phyloP scores from a whole-genome alignment of 306 rosid genomes.

The Cicer yamashitae region DNA sequence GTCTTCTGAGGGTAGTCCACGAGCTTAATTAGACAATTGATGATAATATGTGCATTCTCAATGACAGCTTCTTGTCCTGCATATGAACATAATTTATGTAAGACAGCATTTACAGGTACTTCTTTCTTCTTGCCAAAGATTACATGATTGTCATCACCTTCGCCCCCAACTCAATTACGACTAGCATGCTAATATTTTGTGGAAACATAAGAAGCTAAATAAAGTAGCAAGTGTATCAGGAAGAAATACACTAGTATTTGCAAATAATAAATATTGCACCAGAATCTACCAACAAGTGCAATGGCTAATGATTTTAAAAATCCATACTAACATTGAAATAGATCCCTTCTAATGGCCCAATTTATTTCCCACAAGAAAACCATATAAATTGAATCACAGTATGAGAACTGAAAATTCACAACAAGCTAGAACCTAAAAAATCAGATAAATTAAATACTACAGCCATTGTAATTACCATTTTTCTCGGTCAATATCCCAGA shows the following conservation, averaged over 20 bases:
- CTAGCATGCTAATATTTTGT: conserved; percentile 14
- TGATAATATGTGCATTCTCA: conserved; percentile 71
- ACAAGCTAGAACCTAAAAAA: conserved; percentile 10
- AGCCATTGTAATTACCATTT: conserved; percentile 62
- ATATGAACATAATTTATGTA: conserved; percentile 40
- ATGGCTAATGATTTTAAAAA: conserved; percentile 28
- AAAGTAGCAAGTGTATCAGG: conserved; percentile 10
- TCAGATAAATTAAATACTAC: conserved; percentile 29
- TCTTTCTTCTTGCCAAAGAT: conserved; percentile 18
- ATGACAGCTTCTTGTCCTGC: conserved; percentile 77
- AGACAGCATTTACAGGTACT: conserved; percentile 30
- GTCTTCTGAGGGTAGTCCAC: conserved; percentile 75
- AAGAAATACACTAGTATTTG: not conserved
- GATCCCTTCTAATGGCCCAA: conserved; percentile 1
- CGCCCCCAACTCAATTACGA: conserved; percentile 11
- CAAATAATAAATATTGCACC: conserved; percentile 12
- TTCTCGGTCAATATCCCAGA: conserved; percentile 86
- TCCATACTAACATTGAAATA: not conserved
- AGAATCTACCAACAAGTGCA: conserved; percentile 34
- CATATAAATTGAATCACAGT: conserved; percentile 23
- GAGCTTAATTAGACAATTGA: conserved; percentile 67
- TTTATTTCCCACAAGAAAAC: conserved; percentile 34
- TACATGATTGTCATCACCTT: conserved; percentile 20
- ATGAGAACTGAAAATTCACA: conserved; percentile 26
- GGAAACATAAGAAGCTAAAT: conserved; percentile 28